Base-by-base conservation (phyloP, 345 rosid species). In the Rubroshorea leprosula region DNA sequence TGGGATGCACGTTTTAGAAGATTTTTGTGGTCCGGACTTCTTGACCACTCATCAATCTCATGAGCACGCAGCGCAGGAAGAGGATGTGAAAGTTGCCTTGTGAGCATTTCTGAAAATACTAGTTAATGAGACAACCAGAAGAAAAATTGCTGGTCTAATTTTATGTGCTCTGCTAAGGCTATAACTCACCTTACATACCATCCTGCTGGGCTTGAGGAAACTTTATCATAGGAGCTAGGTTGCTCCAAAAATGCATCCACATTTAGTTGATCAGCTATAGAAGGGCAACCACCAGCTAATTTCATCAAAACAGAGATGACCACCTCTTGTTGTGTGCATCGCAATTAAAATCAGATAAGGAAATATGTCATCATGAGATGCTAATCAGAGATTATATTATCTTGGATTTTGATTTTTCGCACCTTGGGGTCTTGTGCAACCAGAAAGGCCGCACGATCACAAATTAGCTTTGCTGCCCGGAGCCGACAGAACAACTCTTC, bases 361-460 rank as follows among this genome's bases (percentile, higher is more conserved):
- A 54, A 65, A 35, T 12, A 54, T 23, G 45, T 58, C 14, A 26
- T 22, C 21, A 29, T n/a, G n/a, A 45, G 3, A 60, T 35, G 19
- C 11, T 27, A 24, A 64, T 20, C 8, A 20, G 9, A 55, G 17
- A 13, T 15, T 52, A 10, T 35, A 14, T 9, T 19, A 13, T 24
- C 41, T 24, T 29, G 49, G 38, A 21, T 56, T 51, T 45, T 29
- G 27, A 22, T 52, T 43, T 57, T 50, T 26, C 35, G 20, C 70
- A 92, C 98, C 93, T 86, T 92, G 50, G 96, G 85, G 68, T 92
- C 93, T 65, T 89, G 95, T 53, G 93, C 89, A 22, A 92, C 98
- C 11, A 92, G 96, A 75, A 92, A 96, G 5, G 98, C 98, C 56
- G 96, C 98, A 48, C 95, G 95, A 65, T 92, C 98, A 65, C 98